phyloP scores from a whole-genome alignment of 1,284 basidiomycete genomes.

The Ceratobasidium papillatum region DNA sequence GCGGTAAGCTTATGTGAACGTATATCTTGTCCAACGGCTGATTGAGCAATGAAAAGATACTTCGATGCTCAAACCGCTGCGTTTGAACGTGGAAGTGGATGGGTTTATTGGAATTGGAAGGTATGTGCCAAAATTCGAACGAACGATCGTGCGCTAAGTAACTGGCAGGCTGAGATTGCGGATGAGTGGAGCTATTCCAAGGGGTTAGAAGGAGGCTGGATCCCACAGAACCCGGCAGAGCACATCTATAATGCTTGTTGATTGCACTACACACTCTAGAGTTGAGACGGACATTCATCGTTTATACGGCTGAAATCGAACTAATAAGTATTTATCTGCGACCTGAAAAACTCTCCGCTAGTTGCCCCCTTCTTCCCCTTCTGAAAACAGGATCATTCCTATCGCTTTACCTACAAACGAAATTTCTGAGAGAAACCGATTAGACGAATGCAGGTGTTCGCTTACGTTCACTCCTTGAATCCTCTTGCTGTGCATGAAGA shows the following conservation, averaged over 20 bases:
- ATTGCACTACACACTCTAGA: background rate
- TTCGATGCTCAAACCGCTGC: slow-evolving; percentile 35
- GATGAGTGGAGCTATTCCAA: slow-evolving; percentile 40
- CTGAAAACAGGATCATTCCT: background rate
- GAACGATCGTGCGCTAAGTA: background rate
- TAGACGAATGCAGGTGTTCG: background rate
- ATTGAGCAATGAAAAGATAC: background rate
- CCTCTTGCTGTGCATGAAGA: background rate
- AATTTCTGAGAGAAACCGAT: background rate
- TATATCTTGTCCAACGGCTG: background rate
- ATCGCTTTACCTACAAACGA: slow-evolving; percentile 4
- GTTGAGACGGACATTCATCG: background rate
- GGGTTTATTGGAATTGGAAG: slow-evolving; percentile 45
- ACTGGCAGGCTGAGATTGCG: slow-evolving; percentile 21
- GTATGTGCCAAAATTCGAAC: background rate
- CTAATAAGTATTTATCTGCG: background rate
- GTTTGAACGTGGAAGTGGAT: slow-evolving; percentile 40
- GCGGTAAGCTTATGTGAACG: background rate
- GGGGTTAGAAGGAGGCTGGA: slow-evolving; percentile 38
- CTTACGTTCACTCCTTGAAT: background rate
- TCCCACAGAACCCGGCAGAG: slow-evolving; percentile 32
- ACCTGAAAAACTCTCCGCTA: background rate
- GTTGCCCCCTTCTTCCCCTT: background rate
- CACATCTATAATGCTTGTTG: slow-evolving; percentile 30
- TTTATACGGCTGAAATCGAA: background rate